Evolutionary conservation across 768 basidiomycete genomes (phyloP).

Genomic region (Naganishia onofrii): DNA sequence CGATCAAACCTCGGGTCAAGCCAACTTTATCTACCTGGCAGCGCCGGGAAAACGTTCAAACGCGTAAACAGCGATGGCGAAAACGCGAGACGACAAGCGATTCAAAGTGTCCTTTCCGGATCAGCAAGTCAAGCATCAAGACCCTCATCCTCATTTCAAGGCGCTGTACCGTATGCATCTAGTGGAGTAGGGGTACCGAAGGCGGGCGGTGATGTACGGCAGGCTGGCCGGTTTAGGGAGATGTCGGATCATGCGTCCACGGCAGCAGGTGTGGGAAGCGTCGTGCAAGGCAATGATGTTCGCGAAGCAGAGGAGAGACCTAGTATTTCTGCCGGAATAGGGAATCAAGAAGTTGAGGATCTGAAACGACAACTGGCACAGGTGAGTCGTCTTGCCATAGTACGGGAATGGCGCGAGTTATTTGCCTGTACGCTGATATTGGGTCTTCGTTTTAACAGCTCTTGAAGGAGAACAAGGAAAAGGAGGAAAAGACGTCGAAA

Average conservation of each 20-base stretch:
- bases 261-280: not conserved
- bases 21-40: not conserved
- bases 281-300: not conserved
- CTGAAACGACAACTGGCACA: conserved; percentile 55
- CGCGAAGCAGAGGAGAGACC: conserved; percentile 46
- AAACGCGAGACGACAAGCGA: conserved; percentile 60
- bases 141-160: not conserved
- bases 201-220: too few species aligned
- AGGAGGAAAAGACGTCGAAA: conserved; percentile 56
- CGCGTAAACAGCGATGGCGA: conserved; percentile 57
- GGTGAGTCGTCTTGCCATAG: not conserved
- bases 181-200: too few species aligned
- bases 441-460: conserved; percentile 54
- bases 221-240: not conserved
- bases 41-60: conserved; percentile 36
- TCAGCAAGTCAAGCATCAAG: not conserved
- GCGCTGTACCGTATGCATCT: too few species aligned
- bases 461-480: conserved; percentile 57
- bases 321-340: conserved; percentile 67
- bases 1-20: not conserved
- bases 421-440: not conserved
- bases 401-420: not conserved
- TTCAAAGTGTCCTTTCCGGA: conserved; percentile 49
- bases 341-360: conserved; percentile 62
- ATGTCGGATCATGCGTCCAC: not conserved